Conservation (phyloP, 2,329 filamentous ascomycete species). For the Cladophialophora yegresii region DNA sequence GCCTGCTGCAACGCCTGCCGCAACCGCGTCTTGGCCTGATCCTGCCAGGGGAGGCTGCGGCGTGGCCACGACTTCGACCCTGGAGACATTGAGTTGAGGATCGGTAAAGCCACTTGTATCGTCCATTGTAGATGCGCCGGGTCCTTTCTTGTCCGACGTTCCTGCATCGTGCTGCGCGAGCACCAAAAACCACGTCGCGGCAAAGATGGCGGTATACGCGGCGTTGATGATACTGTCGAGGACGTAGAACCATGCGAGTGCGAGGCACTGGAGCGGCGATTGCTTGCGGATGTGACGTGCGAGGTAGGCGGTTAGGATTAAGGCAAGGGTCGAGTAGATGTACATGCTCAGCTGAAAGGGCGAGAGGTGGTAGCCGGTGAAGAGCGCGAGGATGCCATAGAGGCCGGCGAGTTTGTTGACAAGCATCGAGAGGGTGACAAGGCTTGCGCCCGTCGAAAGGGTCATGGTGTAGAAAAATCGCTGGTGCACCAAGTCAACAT, state of each 20-base stretch:
- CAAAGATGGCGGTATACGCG: conserved; percentile 79
- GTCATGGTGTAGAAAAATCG: conserved; percentile 83
- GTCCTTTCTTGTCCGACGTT: conserved; percentile 45
- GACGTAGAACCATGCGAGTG: conserved; percentile 81
- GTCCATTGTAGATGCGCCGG: conserved; percentile 59
- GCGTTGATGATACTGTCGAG: conserved; percentile 81
- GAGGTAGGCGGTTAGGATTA: conserved; percentile 68
- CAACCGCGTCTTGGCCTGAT: conserved; percentile 55
- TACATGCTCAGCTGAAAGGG: conserved; percentile 86
- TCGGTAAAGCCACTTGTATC: conserved; percentile 66
- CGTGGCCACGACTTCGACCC: conserved; percentile 57
- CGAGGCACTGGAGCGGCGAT: conserved; percentile 74
- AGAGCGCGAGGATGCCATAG: conserved; percentile 83
- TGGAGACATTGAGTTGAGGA: conserved; percentile 62
- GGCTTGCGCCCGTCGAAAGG: conserved; percentile 80
- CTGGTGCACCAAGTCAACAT: conserved; percentile 49
- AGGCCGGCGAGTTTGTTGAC: conserved; percentile 92
- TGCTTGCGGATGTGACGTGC: conserved; percentile 78
- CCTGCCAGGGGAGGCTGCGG: conserved; percentile 49
- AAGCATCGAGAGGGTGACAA: conserved; percentile 78
- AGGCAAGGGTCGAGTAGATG: conserved; percentile 75
- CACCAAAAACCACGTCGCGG: conserved; percentile 81
- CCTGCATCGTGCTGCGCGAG: conserved; percentile 60
- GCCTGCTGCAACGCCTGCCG: conserved; percentile 35
- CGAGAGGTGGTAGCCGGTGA: conserved; percentile 83